Percentiles rank a stretch among this genome's conserved stretches.
phyloP scores from a whole-genome alignment of 257 asterid species.

The Dorcoceras hygrometricum region DNA sequence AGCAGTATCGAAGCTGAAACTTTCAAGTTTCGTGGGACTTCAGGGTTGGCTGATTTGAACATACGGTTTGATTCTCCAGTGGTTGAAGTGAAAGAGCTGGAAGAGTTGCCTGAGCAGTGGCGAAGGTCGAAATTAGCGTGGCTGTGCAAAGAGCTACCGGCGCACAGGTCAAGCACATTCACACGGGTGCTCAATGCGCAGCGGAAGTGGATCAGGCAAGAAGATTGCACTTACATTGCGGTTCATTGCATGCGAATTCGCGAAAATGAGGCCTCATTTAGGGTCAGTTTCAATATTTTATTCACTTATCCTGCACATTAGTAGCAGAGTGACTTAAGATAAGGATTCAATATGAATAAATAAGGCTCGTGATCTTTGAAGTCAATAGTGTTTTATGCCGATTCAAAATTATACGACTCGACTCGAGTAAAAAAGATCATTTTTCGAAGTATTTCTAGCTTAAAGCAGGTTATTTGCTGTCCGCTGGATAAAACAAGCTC shows the following conservation, averaged over 20 bases:
- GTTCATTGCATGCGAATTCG: slow-evolving; percentile 78
- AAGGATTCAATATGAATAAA: not conserved
- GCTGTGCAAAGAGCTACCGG: slow-evolving; percentile 96
- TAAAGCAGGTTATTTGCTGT: not conserved
- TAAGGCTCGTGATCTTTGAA: not conserved
- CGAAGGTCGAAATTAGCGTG: slow-evolving; percentile 88
- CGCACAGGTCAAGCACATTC: slow-evolving; percentile 57
- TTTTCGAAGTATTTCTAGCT: not conserved
- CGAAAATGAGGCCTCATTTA: slow-evolving; percentile 70
- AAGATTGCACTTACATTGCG: slow-evolving; percentile 63
- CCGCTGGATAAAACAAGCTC: not conserved
- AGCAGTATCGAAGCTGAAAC: slow-evolving; percentile 31
- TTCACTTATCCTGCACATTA: not conserved
- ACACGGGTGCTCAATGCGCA: slow-evolving; percentile 81
- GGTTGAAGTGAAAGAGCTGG: slow-evolving; percentile 70
- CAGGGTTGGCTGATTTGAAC: slow-evolving; percentile 55
- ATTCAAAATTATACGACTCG: not conserved
- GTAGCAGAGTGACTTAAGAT: not conserved
- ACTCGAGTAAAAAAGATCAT: not conserved
- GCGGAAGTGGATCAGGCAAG: slow-evolving; percentile 88
- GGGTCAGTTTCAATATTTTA: slow-evolving; percentile 38
- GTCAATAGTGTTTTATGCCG: not conserved
- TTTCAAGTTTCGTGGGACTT: slow-evolving; percentile 48
- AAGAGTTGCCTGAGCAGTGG: slow-evolving; percentile 94
- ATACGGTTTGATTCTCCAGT: slow-evolving; percentile 50